Conservation (phyloP, 2,329 filamentous ascomycete genomes). For the Claviceps africana region DNA sequence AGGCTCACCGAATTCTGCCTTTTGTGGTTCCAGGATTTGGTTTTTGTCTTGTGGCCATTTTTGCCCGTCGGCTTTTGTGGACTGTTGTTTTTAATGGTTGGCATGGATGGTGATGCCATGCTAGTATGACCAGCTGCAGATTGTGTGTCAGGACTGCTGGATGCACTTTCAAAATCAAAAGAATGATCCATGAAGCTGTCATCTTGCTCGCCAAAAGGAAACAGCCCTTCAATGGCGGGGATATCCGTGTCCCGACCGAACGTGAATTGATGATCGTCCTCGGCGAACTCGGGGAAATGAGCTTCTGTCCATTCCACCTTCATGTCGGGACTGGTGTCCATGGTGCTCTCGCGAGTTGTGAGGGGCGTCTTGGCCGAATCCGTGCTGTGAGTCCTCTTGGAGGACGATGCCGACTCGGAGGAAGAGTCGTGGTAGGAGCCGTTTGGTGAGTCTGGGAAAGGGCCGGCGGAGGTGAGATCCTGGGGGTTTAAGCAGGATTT, state of each 20-base stretch:
- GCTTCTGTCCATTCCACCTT: slow-evolving; percentile 30
- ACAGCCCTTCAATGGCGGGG: slow-evolving; percentile 16
- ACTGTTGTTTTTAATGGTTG: slow-evolving; percentile 23
- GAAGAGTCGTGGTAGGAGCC: slow-evolving; percentile 34
- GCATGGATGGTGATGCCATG: slow-evolving; percentile 30
- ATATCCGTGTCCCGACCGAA: slow-evolving; percentile 17
- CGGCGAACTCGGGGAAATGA: slow-evolving; percentile 20
- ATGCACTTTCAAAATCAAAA: slow-evolving; percentile 45
- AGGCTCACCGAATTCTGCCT: slow-evolving; percentile 28
- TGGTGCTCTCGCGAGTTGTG: slow-evolving; percentile 27
- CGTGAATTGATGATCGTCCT: slow-evolving; percentile 24
- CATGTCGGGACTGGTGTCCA: slow-evolving; percentile 26
- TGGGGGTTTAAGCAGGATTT: slow-evolving; percentile 21
- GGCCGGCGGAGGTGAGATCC: slow-evolving; percentile 20
- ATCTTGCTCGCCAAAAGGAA: slow-evolving; percentile 19
- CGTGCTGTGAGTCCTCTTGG: slow-evolving; percentile 32
- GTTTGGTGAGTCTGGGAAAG: slow-evolving; percentile 28
- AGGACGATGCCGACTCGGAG: slow-evolving; percentile 35
- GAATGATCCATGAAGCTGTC: slow-evolving; percentile 33
- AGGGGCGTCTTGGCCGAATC: slow-evolving; percentile 30
- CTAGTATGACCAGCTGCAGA: slow-evolving; percentile 12
- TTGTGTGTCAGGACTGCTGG: slow-evolving; percentile 37
- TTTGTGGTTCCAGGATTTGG: slow-evolving; percentile 17
- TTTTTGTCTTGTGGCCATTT: slow-evolving; percentile 8
- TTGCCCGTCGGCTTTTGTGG: slow-evolving; percentile 13